Evolutionary conservation across 1,284 basidiomycete species (phyloP).

Genomic region (Microbotryomycetes sp.): DNA sequence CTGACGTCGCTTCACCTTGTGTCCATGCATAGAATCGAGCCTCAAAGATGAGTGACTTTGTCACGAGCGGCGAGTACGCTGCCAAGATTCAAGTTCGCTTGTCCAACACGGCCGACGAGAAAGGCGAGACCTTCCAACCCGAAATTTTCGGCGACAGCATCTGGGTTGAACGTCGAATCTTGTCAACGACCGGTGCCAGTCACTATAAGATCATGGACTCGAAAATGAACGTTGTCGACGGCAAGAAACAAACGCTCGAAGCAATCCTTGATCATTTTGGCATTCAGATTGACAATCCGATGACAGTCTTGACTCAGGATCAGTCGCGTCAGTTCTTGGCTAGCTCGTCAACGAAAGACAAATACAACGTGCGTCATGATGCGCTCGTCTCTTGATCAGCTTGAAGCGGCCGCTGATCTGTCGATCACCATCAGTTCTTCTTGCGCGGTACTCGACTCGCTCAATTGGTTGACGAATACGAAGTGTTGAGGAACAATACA

Average conservation of each 20-base stretch:
- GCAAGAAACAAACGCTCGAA: constrained; percentile 76
- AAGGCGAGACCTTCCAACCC: constrained; percentile 81
- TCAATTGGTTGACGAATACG: constrained; percentile 81
- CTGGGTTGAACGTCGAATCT: constrained; percentile 73
- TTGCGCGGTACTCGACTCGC: constrained; percentile 85
- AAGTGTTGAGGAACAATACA: constrained; percentile 65
- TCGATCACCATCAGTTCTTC: constrained; percentile 66
- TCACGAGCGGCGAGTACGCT: constrained; percentile 33
- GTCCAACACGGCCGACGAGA: too few relatives aligned
- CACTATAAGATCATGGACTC: constrained; percentile 74
- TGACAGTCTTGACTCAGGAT: constrained; percentile 44
- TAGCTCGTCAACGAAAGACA: constrained; percentile 72
- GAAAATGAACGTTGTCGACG: constrained; percentile 59
- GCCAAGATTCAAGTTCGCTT: constrained; percentile 73
- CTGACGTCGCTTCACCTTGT: too few relatives aligned
- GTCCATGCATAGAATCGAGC: constrained; percentile 33
- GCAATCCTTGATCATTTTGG: constrained; percentile 87
- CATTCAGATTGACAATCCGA: constrained; percentile 64
- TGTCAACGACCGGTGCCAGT: constrained; percentile 59
- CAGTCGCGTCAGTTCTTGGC: constrained; percentile 77
- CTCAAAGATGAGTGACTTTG: constrained; percentile 27
- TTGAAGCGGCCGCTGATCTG: constrained; percentile 4
- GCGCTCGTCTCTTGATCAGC: not conserved
- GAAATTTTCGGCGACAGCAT: constrained; percentile 79
- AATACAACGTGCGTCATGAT: constrained; percentile 66